Evolutionary conservation across 2,329 filamentous ascomycete genomes (phyloP).

Genomic region (Beauveria brongniartii): DNA sequence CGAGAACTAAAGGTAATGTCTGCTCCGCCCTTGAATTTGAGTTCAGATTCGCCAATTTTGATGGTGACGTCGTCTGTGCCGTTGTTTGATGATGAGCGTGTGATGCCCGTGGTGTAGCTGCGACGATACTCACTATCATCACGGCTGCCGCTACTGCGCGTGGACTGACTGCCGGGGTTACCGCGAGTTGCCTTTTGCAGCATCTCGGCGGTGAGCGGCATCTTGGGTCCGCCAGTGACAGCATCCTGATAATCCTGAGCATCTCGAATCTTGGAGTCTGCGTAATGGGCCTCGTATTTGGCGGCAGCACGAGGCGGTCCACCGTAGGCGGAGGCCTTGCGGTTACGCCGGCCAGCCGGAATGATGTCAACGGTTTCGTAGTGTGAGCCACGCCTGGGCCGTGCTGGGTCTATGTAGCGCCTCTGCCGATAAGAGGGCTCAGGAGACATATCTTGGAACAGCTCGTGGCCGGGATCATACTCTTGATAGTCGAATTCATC

Average conservation of each 20-base stretch:
- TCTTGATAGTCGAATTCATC: constrained; percentile 32
- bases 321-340: constrained; percentile 34
- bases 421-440: constrained; percentile 26
- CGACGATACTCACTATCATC: constrained; percentile 57
- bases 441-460: constrained; percentile 33
- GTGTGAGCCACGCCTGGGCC: constrained; percentile 27
- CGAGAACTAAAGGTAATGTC: constrained; percentile 47
- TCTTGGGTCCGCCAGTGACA: constrained; percentile 34
- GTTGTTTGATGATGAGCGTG: constrained; percentile 38
- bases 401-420: constrained; percentile 23
- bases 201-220: constrained; percentile 47
- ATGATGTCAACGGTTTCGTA: constrained; percentile 35
- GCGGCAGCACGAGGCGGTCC: constrained; percentile 26
- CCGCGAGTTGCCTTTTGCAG: constrained; percentile 43
- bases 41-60: constrained; percentile 49
- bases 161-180: constrained; percentile 46
- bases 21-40: constrained; percentile 48
- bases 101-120: constrained; percentile 54
- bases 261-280: constrained; percentile 30
- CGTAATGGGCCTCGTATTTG: constrained; percentile 26
- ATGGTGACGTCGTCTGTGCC: constrained; percentile 55
- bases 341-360: constrained; percentile 26
- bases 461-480: constrained; percentile 24
- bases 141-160: constrained; percentile 49
- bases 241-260: constrained; percentile 31